These are phyloP conservation scores for Populus hybrid DNA, from an alignment of 441 rosid genomes.

Conservation along the genomic window DNA sequence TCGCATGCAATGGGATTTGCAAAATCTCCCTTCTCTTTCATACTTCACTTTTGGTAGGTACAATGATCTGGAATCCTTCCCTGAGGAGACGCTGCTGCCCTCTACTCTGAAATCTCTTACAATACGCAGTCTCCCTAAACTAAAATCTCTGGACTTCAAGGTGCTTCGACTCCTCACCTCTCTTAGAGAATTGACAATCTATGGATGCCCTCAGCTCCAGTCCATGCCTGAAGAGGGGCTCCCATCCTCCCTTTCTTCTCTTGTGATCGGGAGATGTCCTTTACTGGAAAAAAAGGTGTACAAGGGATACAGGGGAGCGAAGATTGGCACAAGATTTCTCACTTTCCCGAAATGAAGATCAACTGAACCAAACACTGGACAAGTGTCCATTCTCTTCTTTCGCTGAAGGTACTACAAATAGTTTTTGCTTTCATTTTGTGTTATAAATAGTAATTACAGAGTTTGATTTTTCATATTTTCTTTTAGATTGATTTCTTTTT, in stretches of 20 bases:
- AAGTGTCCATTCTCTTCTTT: too few species aligned
- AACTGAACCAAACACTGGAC: too few species aligned
- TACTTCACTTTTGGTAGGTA: slow-evolving; percentile 14
- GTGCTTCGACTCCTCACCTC: neutral
- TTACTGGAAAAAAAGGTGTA: neutral
- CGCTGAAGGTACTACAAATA: too few species aligned
- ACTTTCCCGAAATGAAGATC: neutral
- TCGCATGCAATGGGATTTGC: slow-evolving; percentile 23
- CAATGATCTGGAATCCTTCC: slow-evolving; percentile 34
- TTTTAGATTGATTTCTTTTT: too few species aligned
- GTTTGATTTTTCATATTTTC: too few species aligned
- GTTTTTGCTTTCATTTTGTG: too few species aligned
- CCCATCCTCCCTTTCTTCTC: neutral
- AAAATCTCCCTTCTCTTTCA: neutral
- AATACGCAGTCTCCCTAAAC: slow-evolving; percentile 27
- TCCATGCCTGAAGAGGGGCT: slow-evolving; percentile 31
- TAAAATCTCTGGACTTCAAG: slow-evolving; percentile 21
- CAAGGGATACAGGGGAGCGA: neutral
- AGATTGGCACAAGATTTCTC: slow-evolving; percentile 4
- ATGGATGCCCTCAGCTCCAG: slow-evolving; percentile 28
- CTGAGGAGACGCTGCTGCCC: slow-evolving; percentile 36
- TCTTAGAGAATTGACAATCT: slow-evolving; percentile 31
- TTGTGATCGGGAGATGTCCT: neutral
- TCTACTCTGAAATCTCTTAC: slow-evolving; percentile 23
- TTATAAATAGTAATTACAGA: too few species aligned